Evolutionary conservation across 495 filamentous ascomycete genomes (phyloP).

Genomic region (Tuber borchii): DNA sequence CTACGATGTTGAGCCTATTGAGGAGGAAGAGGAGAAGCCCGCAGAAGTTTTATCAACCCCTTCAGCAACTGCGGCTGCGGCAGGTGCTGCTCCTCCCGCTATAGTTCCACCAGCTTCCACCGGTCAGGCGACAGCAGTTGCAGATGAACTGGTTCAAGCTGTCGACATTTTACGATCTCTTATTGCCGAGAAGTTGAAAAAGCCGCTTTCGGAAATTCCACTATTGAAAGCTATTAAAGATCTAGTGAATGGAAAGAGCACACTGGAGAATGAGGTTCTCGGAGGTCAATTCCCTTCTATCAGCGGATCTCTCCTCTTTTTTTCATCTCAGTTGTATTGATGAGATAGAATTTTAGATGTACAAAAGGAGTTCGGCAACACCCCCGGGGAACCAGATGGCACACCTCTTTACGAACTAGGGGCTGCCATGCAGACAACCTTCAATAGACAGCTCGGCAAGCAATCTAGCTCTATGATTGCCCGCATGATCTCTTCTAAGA

Average conservation of each 20-base stretch:
- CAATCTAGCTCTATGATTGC: slow-evolving; percentile 91
- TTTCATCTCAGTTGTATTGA: slow-evolving; percentile 9
- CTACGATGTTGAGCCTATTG: slow-evolving; percentile 93
- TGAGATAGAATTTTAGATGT: slow-evolving; percentile 71
- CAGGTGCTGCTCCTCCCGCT: slow-evolving; percentile 50
- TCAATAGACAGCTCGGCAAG: slow-evolving; percentile 95
- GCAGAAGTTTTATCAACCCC: slow-evolving; percentile 47
- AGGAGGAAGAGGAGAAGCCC: slow-evolving; percentile 70
- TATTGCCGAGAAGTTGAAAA: slow-evolving; percentile 99
- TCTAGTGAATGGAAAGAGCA: slow-evolving; percentile 80
- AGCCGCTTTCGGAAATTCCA: slow-evolving; percentile 78
- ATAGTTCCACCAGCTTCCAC: slow-evolving; percentile 53
- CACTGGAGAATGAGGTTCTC: slow-evolving; percentile 39
- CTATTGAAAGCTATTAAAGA: slow-evolving; percentile 98
- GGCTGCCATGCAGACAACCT: slow-evolving; percentile 92
- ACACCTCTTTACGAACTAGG: slow-evolving; percentile 91
- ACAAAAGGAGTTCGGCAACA: slow-evolving; percentile 96
- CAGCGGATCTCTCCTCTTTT: slow-evolving; percentile 1
- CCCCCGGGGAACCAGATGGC: slow-evolving; percentile 97
- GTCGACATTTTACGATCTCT: slow-evolving; percentile 83
- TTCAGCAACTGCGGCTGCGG: slow-evolving; percentile 47
- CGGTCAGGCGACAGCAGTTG: slow-evolving; percentile 84
- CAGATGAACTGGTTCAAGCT: slow-evolving; percentile 78
- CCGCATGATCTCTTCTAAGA: slow-evolving; percentile 92
- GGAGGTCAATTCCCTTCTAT: slow-evolving; percentile 15